These are phyloP conservation scores for Excoecaria cochinchinensis DNA, from an alignment of 345 rosid species.

Conservation along the genomic window DNA sequence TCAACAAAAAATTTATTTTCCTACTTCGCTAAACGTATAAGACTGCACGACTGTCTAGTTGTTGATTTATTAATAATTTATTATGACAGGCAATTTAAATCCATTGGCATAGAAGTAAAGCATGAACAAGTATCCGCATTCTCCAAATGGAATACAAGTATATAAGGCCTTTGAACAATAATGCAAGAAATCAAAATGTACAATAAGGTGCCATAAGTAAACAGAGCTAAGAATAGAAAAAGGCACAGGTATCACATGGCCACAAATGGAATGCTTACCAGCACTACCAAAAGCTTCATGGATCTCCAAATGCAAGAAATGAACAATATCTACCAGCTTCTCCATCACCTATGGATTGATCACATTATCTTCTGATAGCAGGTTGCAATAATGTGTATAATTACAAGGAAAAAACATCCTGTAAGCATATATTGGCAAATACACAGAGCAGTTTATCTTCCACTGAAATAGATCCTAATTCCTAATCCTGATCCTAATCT, in stretches of 20 bases:
- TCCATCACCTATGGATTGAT: slow-evolving; percentile 72
- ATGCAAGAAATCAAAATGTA: background rate
- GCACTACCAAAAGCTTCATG: slow-evolving; percentile 83
- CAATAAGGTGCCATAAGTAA: background rate
- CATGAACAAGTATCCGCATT: background rate
- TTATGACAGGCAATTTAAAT: background rate
- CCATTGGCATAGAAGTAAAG: background rate
- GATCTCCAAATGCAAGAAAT: slow-evolving; percentile 92
- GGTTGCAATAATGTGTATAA: background rate
- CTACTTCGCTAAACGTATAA: background rate
- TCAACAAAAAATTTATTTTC: background rate
- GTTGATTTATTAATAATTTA: background rate
- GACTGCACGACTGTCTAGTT: background rate
- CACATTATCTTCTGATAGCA: slow-evolving; percentile 4
- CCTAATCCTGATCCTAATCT: too few relatives aligned
- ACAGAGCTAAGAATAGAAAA: background rate
- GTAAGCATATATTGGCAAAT: background rate
- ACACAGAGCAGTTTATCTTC: background rate
- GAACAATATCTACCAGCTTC: slow-evolving; percentile 91
- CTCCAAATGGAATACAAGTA: background rate
- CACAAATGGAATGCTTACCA: slow-evolving; percentile 45
- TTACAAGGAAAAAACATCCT: background rate
- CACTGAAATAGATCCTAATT: background rate
- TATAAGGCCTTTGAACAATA: background rate
- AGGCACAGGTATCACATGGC: background rate